Conservation (phyloP, 768 basidiomycete species). For the Cubamyces lactineus region DNA sequence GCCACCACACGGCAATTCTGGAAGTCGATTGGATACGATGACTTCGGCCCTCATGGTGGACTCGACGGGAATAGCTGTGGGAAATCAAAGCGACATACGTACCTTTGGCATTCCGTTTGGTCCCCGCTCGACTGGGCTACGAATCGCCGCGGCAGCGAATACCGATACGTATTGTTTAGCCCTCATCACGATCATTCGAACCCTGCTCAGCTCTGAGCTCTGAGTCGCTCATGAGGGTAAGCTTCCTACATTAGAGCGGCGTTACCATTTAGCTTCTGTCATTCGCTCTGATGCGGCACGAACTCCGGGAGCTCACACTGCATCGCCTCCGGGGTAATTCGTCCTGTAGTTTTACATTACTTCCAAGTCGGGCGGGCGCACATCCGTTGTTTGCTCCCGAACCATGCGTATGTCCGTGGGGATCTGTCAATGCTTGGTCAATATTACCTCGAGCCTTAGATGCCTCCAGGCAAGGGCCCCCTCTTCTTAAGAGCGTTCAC, state of each 20-base stretch:
- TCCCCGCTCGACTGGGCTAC: background rate
- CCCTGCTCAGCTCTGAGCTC: background rate
- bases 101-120: slow-evolving; percentile 4
- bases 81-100: background rate
- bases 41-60: background rate
- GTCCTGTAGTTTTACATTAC: background rate
- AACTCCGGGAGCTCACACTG: slow-evolving; percentile 14
- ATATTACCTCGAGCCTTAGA: background rate
- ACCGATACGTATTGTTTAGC: slow-evolving; percentile 4
- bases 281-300: slow-evolving; percentile 8
- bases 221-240: background rate
- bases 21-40: slow-evolving; percentile 2
- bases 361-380: background rate
- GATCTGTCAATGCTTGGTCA: too few relatives aligned
- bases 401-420: background rate
- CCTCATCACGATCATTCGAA: slow-evolving; percentile 15
- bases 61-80: too few relatives aligned
- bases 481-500: background rate
- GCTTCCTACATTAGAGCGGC: slow-evolving; percentile 1
- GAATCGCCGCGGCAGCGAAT: slow-evolving; percentile 1
- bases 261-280: slow-evolving; percentile 15
- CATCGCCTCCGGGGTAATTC: slow-evolving; percentile 21
- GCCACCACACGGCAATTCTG: background rate
- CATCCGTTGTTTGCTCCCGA: slow-evolving; percentile 8
- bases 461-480: slow-evolving; percentile 3